A percentile compares a stretch with the other conserved stretches of the same genome.
Conservation (phyloP, 129 eudicot species). For the Rutidosis leptorrhynchoides region DNA sequence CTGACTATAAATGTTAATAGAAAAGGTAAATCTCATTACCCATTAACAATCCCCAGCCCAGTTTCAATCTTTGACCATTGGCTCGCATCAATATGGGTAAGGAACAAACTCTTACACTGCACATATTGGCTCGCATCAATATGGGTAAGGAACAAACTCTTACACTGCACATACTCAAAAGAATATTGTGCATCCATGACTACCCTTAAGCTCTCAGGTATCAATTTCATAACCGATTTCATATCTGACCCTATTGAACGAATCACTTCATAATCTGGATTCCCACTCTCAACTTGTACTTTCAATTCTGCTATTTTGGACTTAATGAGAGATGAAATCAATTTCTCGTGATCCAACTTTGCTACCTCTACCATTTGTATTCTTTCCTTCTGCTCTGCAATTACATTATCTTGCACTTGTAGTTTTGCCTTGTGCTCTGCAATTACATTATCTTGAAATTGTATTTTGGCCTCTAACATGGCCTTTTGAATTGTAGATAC, state of each 20-base stretch:
- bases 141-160: not conserved
- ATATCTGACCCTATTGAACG: not conserved
- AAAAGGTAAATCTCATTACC: too few species aligned
- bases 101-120: not conserved
- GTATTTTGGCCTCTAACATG: not conserved
- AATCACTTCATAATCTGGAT: conserved; percentile 8
- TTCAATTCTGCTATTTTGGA: conserved; percentile 12
- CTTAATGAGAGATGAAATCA: not conserved
- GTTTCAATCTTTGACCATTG: not conserved
- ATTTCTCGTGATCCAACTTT: conserved; percentile 1
- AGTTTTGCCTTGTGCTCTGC: not conserved
- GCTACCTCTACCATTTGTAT: too few species aligned
- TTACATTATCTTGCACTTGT: too few species aligned
- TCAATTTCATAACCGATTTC: not conserved
- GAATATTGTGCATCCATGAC: not conserved
- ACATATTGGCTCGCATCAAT: conserved; percentile 14
- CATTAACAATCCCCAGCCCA: not conserved
- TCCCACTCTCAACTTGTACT: conserved; percentile 6
- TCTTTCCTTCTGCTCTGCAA: too few species aligned
- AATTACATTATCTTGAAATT: not conserved
- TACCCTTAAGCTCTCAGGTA: conserved; percentile 1
- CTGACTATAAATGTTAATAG: too few species aligned
- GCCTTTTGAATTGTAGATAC: not conserved
- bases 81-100: conserved; percentile 10
- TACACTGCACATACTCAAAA: conserved; percentile 1